Conservation (phyloP, 495 filamentous ascomycete genomes). For the Neurospora sp. region DNA sequence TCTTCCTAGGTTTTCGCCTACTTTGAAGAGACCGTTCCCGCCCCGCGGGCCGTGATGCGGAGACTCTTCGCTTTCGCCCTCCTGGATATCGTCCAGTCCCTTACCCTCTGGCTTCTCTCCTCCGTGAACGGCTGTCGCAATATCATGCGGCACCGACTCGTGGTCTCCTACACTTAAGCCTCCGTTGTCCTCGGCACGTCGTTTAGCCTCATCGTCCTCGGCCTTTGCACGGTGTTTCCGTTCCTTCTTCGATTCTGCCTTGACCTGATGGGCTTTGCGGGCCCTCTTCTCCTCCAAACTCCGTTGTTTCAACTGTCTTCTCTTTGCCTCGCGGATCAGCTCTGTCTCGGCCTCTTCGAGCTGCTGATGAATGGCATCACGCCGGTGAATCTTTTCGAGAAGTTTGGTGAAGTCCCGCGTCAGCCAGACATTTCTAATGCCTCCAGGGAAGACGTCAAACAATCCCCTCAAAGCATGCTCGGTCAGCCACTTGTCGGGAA, state of each 20-base stretch:
- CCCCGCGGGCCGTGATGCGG: conserved; percentile 11
- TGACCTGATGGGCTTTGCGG: conserved; percentile 37
- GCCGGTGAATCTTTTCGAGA: conserved; percentile 71
- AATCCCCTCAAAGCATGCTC: conserved; percentile 68
- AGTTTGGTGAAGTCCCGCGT: conserved; percentile 86
- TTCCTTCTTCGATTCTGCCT: conserved; percentile 41
- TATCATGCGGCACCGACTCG: conserved; percentile 64
- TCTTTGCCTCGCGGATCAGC: conserved; percentile 68
- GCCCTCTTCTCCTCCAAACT: conserved; percentile 54
- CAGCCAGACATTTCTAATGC: conserved; percentile 93
- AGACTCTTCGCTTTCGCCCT: conserved; percentile 16
- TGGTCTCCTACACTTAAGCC: conserved; percentile 80
- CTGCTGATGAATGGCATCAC: conserved; percentile 57
- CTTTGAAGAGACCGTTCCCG: conserved; percentile 23
- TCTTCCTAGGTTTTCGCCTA: conserved; percentile 25
- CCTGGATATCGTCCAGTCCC: conserved; percentile 19
- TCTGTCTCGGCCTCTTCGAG: conserved; percentile 81
- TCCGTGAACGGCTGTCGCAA: conserved; percentile 57
- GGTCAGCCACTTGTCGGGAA: conserved; percentile 81
- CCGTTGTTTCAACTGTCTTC: conserved; percentile 57
- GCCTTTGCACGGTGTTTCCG: conserved; percentile 32
- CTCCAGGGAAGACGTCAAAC: conserved; percentile 96
- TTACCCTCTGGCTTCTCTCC: conserved; percentile 11
- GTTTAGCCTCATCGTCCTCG: conserved; percentile 48
- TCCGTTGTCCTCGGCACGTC: conserved; percentile 49